Conservation (phyloP, 495 filamentous ascomycete species). For the Apodospora peruviana region DNA sequence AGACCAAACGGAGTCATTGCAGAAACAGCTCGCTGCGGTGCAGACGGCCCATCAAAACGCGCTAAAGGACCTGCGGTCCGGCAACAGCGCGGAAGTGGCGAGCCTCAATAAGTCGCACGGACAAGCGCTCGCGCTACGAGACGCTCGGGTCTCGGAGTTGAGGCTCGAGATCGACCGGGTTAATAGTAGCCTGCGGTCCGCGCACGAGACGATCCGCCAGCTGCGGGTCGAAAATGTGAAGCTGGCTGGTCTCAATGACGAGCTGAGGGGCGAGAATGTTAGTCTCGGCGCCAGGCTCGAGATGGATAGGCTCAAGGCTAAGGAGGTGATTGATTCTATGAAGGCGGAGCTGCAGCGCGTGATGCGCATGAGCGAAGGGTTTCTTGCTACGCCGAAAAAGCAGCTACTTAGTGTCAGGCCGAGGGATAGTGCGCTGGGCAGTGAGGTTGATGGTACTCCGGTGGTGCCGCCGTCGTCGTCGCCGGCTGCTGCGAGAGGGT, state of each 20-base stretch:
- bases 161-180: constrained; percentile 31
- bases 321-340: constrained; percentile 48
- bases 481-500: neutral
- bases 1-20: constrained; percentile 25
- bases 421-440: constrained; percentile 10
- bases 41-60: constrained; percentile 22
- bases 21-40: constrained; percentile 17
- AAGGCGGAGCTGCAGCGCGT: constrained; percentile 38
- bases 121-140: constrained; percentile 34
- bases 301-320: constrained; percentile 41
- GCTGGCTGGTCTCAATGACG: constrained; percentile 18
- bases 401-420: constrained; percentile 7
- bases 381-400: constrained; percentile 18
- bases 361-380: constrained; percentile 30
- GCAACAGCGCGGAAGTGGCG: constrained; percentile 34
- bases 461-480: neutral
- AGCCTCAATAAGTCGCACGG: constrained; percentile 29
- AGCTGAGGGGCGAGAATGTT: constrained; percentile 31
- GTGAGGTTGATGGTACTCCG: neutral
- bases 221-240: constrained; percentile 33
- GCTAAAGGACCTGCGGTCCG: constrained; percentile 37
- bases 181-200: constrained; percentile 27
- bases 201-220: constrained; percentile 29
- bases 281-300: constrained; percentile 27
- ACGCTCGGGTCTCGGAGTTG: constrained; percentile 38